Evolutionary conservation across 371 early-diverging fungal species (phyloP).

Genomic region (Mortierella sp.): DNA sequence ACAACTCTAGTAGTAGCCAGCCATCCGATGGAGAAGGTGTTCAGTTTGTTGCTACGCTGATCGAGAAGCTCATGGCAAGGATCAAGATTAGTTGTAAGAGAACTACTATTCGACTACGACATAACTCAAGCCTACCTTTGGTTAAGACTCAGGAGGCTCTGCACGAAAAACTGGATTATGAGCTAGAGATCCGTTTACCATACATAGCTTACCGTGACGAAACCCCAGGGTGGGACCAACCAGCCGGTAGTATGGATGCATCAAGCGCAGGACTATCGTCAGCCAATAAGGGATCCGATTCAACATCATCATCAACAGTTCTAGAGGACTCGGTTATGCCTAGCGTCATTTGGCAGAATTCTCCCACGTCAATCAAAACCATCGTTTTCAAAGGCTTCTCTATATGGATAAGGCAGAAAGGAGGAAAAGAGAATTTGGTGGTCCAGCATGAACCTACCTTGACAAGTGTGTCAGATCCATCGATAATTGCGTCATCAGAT

Average conservation of each 20-base stretch:
- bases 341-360: constrained; percentile 54
- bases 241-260: constrained; percentile 43
- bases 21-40: constrained; percentile 70
- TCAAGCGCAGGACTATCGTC: constrained; percentile 58
- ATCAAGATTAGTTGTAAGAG: constrained; percentile 69
- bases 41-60: constrained; percentile 73
- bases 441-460: neutral
- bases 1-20: constrained; percentile 6
- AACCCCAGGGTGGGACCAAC: constrained; percentile 66
- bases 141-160: constrained; percentile 15
- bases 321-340: constrained; percentile 46
- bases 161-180: constrained; percentile 57
- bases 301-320: constrained; percentile 34
- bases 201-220: constrained; percentile 72
- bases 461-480: neutral
- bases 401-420: constrained; percentile 42
- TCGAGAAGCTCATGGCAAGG: constrained; percentile 78
- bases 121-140: constrained; percentile 60
- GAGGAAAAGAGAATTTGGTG: constrained; percentile 3
- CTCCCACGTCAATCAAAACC: constrained; percentile 52
- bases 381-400: constrained; percentile 48
- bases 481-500: neutral
- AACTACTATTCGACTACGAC: constrained; percentile 66
- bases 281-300: constrained; percentile 27
- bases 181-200: constrained; percentile 68